phyloP scores from a whole-genome alignment of 495 filamentous ascomycete genomes.

The Penicillium egyptiacum region DNA sequence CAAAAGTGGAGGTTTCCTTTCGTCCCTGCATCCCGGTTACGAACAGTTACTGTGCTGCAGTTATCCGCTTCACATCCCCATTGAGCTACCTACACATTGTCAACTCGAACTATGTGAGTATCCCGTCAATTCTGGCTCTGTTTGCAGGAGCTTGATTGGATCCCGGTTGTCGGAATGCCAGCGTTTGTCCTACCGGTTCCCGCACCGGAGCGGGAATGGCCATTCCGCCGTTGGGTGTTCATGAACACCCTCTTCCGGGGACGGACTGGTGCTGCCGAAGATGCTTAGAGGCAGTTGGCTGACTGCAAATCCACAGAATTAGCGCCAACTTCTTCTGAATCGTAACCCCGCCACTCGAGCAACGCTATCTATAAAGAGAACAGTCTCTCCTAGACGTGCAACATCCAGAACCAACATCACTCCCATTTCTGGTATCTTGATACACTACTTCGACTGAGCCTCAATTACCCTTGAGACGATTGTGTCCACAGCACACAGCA shows the following conservation, averaged over 20 bases:
- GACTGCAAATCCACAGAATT: slow-evolving; percentile 7
- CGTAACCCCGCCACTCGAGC: slow-evolving; percentile 3
- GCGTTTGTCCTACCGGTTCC: slow-evolving; percentile 20
- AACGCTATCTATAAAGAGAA: slow-evolving; percentile 16
- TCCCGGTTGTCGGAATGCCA: slow-evolving; percentile 10
- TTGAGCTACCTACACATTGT: slow-evolving; percentile 12
- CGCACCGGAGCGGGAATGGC: slow-evolving; percentile 13
- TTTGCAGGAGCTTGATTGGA: slow-evolving; percentile 28
- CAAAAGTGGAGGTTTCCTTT: slow-evolving; percentile 19
- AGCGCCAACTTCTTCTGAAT: neutral
- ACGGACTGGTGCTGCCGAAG: slow-evolving; percentile 4
- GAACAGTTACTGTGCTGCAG: slow-evolving; percentile 24
- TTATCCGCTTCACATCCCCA: slow-evolving; percentile 14
- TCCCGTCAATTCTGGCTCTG: slow-evolving; percentile 7
- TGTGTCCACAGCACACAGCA: neutral
- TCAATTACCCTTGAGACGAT: slow-evolving; percentile 5
- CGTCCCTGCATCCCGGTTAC: slow-evolving; percentile 29
- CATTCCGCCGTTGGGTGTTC: slow-evolving; percentile 16
- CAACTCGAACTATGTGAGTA: slow-evolving; percentile 18
- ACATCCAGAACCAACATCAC: neutral
- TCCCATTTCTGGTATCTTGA: neutral
- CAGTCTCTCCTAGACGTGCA: neutral
- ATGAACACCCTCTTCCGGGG: neutral
- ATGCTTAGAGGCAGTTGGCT: slow-evolving; percentile 2
- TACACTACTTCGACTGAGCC: neutral